A percentile compares a stretch with the other conserved stretches of the same genome.
phyloP scores from a whole-genome alignment of 495 filamentous ascomycete genomes.

The Podospora pseudocomata region DNA sequence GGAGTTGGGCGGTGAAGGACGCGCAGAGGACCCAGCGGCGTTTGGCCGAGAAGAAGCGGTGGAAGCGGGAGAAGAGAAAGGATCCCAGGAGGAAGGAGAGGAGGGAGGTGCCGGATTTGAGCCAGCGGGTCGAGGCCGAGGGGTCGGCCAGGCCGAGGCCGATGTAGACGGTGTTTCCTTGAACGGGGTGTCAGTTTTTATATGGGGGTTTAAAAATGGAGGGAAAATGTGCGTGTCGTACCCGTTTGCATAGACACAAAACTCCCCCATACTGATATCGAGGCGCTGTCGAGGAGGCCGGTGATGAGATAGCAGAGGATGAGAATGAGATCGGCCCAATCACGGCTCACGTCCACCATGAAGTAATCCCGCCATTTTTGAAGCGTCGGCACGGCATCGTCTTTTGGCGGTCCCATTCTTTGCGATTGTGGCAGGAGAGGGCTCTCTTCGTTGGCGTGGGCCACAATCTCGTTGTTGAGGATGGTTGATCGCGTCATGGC shows the following conservation, averaged over 20 bases:
- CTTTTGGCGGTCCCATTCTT: constrained; percentile 11
- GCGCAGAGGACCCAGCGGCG: constrained; percentile 59
- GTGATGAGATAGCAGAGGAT: constrained; percentile 69
- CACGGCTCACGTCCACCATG: constrained; percentile 47
- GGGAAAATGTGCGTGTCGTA: constrained; percentile 12
- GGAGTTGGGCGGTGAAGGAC: constrained; percentile 56
- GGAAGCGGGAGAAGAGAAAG: constrained; percentile 59
- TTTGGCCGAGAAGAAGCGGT: constrained; percentile 53
- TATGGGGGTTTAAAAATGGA: not conserved
- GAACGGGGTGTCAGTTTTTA: not conserved
- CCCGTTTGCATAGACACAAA: constrained; percentile 81
- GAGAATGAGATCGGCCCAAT: constrained; percentile 58
- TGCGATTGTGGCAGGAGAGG: constrained; percentile 30
- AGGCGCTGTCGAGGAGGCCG: constrained; percentile 67
- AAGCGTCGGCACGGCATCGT: constrained; percentile 11
- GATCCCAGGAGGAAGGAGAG: constrained; percentile 64
- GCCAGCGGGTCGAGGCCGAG: constrained; percentile 53
- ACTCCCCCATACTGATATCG: constrained; percentile 68
- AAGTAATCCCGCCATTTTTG: constrained; percentile 41
- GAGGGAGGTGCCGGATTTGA: constrained; percentile 63
- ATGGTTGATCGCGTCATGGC: not conserved
- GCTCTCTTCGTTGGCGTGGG: constrained; percentile 38
- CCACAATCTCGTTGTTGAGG: not conserved
- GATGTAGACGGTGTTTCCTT: constrained; percentile 68
- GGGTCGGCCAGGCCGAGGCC: constrained; percentile 62